Base-by-base conservation (phyloP, 495 filamentous ascomycete species). In the Acidomyces sp. region DNA sequence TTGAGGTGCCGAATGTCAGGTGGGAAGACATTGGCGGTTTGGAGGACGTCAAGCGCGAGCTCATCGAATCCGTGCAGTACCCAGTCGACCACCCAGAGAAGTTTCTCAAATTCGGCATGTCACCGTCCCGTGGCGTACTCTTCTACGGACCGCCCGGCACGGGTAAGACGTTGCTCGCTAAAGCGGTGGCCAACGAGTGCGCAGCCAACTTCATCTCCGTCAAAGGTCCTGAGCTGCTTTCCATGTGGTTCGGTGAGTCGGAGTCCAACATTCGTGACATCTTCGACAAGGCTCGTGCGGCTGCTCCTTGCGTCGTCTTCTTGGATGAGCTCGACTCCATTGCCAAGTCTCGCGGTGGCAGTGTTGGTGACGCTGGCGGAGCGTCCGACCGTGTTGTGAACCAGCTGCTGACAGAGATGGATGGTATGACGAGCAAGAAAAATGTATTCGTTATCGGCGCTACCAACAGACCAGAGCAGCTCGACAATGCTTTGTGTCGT, bases 171-270 rank as follows among this genome's bases (percentile, higher is more conserved):
- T 72, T 97, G 69, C 80, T 97, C 68, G 90, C 90, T 62, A 97
- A 97, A 72, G 90, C 90, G 44, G 92, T 97, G 45, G 90, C 90
- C 60, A 97, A 97, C 65, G 90, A 97, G 70, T 96, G 92, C 54
- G 79, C 92, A 34, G 90, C 90, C 66, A 97, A 97, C 68, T 97
- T 97, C 68, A 96, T 97, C 60, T 95, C 90, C 40, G 77, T 97
- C 59, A 97, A 97, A 75, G 90, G 90, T 43, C 90, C 90, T 46
- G 90, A 97, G 67, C 67, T 97, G 54, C 74, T 97, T 43, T 93
- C 85, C 57, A 97, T 97, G 90, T 97, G 90, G 90, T 97, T 97
- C 62, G 90, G 90, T 80, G 90, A 97, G 66, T 96, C 92, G 13
- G 90, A 97, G 64, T 93, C 85, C 78, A 97, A 97, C 68, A 96